Conservation (phyloP, 2,329 filamentous ascomycete species). For the Xylaria sp. region DNA sequence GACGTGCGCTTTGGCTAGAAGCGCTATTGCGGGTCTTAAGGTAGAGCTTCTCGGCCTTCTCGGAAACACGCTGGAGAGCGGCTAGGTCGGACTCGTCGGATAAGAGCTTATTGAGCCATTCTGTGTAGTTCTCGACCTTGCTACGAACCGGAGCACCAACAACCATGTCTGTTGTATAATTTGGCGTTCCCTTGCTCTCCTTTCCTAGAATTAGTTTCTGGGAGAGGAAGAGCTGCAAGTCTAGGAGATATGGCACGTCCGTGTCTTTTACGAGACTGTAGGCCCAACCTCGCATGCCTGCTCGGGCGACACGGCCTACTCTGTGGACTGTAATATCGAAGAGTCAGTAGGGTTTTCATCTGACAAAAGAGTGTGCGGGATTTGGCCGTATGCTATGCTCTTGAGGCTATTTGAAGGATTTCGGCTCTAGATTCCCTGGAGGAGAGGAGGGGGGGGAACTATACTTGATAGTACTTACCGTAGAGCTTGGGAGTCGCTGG, state of each 20-base stretch:
- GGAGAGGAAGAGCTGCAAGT: conserved; percentile 93
- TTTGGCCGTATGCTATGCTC: not conserved
- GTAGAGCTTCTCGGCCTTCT: conserved; percentile 92
- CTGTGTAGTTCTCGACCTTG: conserved; percentile 74
- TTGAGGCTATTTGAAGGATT: not conserved
- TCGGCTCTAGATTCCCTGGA: not conserved
- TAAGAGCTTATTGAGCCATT: conserved; percentile 83
- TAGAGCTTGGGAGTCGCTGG: conserved; percentile 96
- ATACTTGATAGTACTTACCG: conserved; percentile 20
- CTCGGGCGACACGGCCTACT: conserved; percentile 93
- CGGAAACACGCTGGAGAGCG: conserved; percentile 72
- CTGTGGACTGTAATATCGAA: conserved; percentile 68
- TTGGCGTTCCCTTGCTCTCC: conserved; percentile 60
- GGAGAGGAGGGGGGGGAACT: not conserved
- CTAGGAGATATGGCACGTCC: conserved; percentile 89
- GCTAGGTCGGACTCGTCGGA: conserved; percentile 76
- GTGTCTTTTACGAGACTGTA: conserved; percentile 89
- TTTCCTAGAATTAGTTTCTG: conserved; percentile 79
- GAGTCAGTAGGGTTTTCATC: not conserved
- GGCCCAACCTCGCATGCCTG: conserved; percentile 90
- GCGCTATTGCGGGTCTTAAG: conserved; percentile 88
- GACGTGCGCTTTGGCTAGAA: conserved; percentile 86
- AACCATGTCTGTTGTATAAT: conserved; percentile 82
- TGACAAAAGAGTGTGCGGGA: not conserved
- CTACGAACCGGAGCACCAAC: conserved; percentile 78